These are phyloP conservation scores for Pouteria campechiana DNA, from an alignment of 179 eudicot species.

Conservation along the genomic window DNA sequence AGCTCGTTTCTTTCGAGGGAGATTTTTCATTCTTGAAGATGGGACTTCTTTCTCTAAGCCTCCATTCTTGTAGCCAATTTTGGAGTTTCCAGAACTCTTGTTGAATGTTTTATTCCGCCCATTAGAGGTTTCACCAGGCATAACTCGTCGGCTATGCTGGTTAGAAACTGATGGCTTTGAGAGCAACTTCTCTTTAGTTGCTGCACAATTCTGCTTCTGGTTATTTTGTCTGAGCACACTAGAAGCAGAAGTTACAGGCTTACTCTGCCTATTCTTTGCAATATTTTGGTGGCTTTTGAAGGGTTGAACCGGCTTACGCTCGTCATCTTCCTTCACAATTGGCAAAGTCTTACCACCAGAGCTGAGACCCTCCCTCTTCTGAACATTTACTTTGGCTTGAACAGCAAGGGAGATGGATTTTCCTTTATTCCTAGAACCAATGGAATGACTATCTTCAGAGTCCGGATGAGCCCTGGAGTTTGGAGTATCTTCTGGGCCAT, in stretches of 20 bases:
- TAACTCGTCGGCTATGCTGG: constrained; percentile 30
- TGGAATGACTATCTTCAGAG: constrained; percentile 37
- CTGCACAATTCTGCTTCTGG: constrained; percentile 68
- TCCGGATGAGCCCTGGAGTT: constrained; percentile 21
- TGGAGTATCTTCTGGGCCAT: constrained; percentile 28
- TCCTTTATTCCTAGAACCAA: constrained; percentile 29
- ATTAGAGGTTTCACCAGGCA: constrained; percentile 30
- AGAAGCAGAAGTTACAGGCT: constrained; percentile 27
- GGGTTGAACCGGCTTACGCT: constrained; percentile 20
- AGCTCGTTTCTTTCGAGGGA: constrained; percentile 55
- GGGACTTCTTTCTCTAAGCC: constrained; percentile 34
- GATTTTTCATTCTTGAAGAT: constrained; percentile 28
- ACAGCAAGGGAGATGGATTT: constrained; percentile 82
- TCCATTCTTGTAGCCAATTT: constrained; percentile 45
- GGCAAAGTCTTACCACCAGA: constrained; percentile 15
- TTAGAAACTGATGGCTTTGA: constrained; percentile 26
- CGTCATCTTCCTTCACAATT: constrained; percentile 31
- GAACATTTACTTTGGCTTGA: constrained; percentile 93
- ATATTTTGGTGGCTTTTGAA: constrained; percentile 34
- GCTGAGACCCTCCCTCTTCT: constrained; percentile 62
- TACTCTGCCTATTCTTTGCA: constrained; percentile 35
- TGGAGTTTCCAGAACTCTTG: constrained; percentile 29
- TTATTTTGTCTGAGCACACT: constrained; percentile 67
- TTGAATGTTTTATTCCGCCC: constrained; percentile 19
- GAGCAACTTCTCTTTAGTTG: constrained; percentile 30